A percentile compares a stretch with the other conserved stretches of the same genome.
These are phyloP conservation scores for Sporisorium iseilematis-ciliati DNA, from an alignment of 1,284 basidiomycete genomes.

Conservation along the genomic window DNA sequence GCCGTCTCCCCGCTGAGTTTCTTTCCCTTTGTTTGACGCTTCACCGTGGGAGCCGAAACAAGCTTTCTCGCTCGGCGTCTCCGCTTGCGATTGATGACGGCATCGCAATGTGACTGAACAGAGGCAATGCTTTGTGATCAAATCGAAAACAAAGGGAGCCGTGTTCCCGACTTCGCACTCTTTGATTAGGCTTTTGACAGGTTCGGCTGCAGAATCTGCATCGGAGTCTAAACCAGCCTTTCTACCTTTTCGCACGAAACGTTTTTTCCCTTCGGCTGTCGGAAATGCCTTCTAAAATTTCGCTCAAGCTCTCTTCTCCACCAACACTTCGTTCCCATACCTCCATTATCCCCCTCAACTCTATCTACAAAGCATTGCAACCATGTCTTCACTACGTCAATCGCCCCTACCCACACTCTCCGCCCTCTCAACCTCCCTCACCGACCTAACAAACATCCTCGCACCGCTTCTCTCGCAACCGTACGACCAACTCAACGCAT, in stretches of 20 bases:
- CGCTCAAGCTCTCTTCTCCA: conserved; percentile 26
- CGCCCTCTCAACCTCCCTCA: conserved; percentile 30
- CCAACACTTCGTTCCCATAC: conserved; percentile 6
- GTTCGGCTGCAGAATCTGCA: conserved; percentile 34
- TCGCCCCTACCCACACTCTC: conserved; percentile 39
- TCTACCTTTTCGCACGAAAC: conserved; percentile 25
- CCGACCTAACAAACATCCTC: conserved; percentile 26
- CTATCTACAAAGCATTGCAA: conserved; percentile 12
- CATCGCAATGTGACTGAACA: conserved; percentile 3
- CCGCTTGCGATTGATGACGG: neutral
- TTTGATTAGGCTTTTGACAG: conserved; percentile 50
- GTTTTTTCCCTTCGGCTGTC: conserved; percentile 25
- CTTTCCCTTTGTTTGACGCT: conserved; percentile 1
- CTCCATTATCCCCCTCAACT: neutral
- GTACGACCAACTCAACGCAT: conserved; percentile 33
- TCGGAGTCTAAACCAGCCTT: conserved; percentile 23
- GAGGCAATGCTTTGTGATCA: neutral
- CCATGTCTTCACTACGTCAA: conserved; percentile 44
- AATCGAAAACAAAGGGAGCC: conserved; percentile 26
- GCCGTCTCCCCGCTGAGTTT: neutral
- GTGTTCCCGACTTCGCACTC: conserved; percentile 10
- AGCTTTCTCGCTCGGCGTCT: neutral
- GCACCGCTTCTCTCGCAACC: conserved; percentile 35
- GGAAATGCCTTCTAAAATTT: conserved; percentile 30
- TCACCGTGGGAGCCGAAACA: neutral